phyloP scores from a whole-genome alignment of 192 early-diverging fungal genomes.

The Spizellomyces sp. region DNA sequence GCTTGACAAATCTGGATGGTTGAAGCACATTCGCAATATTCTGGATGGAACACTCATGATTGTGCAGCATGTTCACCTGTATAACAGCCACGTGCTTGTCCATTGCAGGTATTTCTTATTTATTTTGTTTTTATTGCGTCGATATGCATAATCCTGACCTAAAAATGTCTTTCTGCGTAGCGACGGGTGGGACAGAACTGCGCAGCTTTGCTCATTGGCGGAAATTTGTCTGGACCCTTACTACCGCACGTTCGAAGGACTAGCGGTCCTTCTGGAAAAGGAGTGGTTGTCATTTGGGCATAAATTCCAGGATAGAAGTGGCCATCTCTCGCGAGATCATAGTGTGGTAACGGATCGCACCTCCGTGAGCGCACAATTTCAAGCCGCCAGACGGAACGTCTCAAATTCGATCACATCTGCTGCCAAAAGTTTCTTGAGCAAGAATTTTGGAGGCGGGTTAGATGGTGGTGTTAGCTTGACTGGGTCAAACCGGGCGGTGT shows the following conservation, averaged over 20 bases:
- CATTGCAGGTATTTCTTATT: conserved; percentile 74
- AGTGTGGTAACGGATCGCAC: conserved; percentile 53
- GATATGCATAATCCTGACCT: neutral
- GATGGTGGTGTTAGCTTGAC: neutral
- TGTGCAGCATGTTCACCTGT: conserved; percentile 74
- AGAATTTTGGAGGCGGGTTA: conserved; percentile 15
- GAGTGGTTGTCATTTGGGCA: conserved; percentile 98
- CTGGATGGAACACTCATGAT: conserved; percentile 80
- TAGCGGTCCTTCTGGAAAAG: conserved; percentile 90
- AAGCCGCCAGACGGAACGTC: conserved; percentile 46
- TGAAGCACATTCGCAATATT: conserved; percentile 81
- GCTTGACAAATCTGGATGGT: conserved; percentile 80
- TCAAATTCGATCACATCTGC: conserved; percentile 39
- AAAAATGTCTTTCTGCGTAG: conserved; percentile 40
- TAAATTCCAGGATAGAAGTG: conserved; percentile 93
- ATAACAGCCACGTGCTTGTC: conserved; percentile 83
- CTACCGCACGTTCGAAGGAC: conserved; percentile 92
- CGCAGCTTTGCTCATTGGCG: conserved; percentile 87
- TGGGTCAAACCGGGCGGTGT: neutral
- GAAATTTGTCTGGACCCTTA: conserved; percentile 93
- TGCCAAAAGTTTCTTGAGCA: conserved; percentile 40
- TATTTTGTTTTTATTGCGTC: neutral
- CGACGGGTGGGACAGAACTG: conserved; percentile 98
- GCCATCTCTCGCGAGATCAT: conserved; percentile 80
- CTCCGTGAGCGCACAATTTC: conserved; percentile 41